Evolutionary conservation across 768 basidiomycete species (phyloP), one percentile per base, ranked within the genome.

Genomic region (Hortiboletus campestris): DNA sequence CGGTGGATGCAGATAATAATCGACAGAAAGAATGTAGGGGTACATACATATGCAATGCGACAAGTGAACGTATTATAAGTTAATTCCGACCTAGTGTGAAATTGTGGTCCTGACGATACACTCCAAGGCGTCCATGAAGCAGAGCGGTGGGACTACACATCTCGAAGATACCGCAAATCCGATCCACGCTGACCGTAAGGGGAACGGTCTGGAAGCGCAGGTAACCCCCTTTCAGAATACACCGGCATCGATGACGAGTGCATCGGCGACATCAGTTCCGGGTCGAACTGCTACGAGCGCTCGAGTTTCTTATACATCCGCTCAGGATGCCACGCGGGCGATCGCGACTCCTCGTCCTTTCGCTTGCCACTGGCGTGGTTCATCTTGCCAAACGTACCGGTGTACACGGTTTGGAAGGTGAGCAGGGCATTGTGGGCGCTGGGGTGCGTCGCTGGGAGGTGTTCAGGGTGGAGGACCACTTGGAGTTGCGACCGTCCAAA

Each of bases 371-470:
- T 40, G 9, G 19, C 9, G 12, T 56, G 55, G 28, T 61, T 39
- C 39, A 38, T 46, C 22, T 45, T 61, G 0, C 63, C 53, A n/a
- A 66, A 68, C 12, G 40, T 46, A 11, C 68, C 66, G 0, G 57
- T 45, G 28, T 67, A 62, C 20, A 63, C 45, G 8, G 57, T 68
- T n/a, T 71, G 66, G 28, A 71, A 70, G 2, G 70, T 66, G 53
- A 77, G 69, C 4, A 81, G 70, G 1, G 78, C 71, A 55, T 80
- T 80, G 60, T 85, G 83, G 43, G 81, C 73, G 58, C 81, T 82
- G 1, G 84, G 78, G 59, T 85, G 83, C 1, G 84, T 84, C 2
- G 78, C 80, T 0, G 74, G 73, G 51, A 78, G 73, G 22, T 76
- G 70, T 38, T 77, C 76, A 1, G 63, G 63, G 31, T 69, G 71